Conservation (phyloP, 2,329 filamentous ascomycete genomes). For the Hypoxylon sp. region DNA sequence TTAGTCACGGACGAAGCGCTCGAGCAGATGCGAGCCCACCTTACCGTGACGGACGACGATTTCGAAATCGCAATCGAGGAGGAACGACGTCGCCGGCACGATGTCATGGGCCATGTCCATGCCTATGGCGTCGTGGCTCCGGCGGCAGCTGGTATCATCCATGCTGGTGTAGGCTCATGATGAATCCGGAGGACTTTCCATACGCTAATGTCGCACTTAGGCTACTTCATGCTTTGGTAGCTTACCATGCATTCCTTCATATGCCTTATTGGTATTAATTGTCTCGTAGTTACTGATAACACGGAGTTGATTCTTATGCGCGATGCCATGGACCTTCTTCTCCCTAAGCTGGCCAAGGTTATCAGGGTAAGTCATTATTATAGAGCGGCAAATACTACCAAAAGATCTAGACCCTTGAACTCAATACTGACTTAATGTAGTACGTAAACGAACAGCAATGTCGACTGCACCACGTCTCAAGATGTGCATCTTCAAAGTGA, state of each 20-base stretch:
- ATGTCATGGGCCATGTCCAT: conserved; percentile 78
- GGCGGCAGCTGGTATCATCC: conserved; percentile 78
- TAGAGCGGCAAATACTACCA: no score
- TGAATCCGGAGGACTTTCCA: neutral
- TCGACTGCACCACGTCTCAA: neutral
- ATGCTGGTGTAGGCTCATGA: conserved; percentile 65
- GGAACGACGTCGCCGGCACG: conserved; percentile 72
- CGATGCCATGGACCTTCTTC: conserved; percentile 79
- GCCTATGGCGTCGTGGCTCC: conserved; percentile 72
- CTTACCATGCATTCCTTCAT: neutral
- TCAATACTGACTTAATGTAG: conserved; percentile 20
- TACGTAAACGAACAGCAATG: conserved; percentile 2
- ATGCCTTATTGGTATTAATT: conserved; percentile 2
- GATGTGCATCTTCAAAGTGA: neutral
- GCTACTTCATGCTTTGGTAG: conserved; percentile 60
- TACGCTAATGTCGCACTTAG: conserved; percentile 25
- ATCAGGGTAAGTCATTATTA: conserved; percentile 57
- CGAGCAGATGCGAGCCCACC: conserved; percentile 78
- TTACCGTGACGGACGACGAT: conserved; percentile 81
- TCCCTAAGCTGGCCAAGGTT: conserved; percentile 82
- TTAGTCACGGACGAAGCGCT: conserved; percentile 69
- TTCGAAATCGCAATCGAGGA: conserved; percentile 85
- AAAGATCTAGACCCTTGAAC: no score
- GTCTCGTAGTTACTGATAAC: conserved; percentile 31
- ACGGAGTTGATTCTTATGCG: conserved; percentile 81